These are phyloP conservation scores for Pseudoscleropodium purum DNA, from an alignment of 225 moss, liverwort and hornwort species.

Conservation along the genomic window DNA sequence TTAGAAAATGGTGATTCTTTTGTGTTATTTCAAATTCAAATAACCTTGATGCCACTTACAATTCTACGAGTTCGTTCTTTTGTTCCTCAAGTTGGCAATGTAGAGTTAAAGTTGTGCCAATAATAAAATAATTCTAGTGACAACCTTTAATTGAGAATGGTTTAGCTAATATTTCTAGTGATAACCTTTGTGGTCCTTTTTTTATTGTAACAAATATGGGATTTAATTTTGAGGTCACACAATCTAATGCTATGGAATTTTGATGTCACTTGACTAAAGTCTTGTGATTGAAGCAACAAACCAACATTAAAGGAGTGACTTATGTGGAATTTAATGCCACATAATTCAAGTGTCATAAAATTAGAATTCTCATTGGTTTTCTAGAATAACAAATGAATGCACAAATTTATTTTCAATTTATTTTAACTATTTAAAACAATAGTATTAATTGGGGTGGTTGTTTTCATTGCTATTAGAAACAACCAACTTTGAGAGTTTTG, in stretches of 20 bases:
- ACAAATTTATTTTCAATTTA: too few relatives aligned
- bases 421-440: neutral
- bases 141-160: neutral
- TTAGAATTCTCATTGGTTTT: neutral
- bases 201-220: neutral
- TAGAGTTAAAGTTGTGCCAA: neutral
- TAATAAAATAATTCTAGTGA: neutral
- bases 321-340: too few relatives aligned
- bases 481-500: neutral
- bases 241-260: neutral
- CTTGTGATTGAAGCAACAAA: neutral
- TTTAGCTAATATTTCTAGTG: neutral
- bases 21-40: neutral
- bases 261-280: neutral
- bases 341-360: neutral
- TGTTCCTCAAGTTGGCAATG: neutral
- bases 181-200: neutral
- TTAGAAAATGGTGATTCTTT: neutral
- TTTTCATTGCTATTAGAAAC: rapidly evolving
- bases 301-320: too few relatives aligned
- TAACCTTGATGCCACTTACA: neutral
- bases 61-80: neutral
- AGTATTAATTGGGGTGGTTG: rapidly evolving
- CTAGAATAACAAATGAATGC: neutral
- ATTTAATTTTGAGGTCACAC: neutral